Evolutionary conservation across 345 rosid genomes (phyloP).

Genomic region (Anacardium occidentale): DNA sequence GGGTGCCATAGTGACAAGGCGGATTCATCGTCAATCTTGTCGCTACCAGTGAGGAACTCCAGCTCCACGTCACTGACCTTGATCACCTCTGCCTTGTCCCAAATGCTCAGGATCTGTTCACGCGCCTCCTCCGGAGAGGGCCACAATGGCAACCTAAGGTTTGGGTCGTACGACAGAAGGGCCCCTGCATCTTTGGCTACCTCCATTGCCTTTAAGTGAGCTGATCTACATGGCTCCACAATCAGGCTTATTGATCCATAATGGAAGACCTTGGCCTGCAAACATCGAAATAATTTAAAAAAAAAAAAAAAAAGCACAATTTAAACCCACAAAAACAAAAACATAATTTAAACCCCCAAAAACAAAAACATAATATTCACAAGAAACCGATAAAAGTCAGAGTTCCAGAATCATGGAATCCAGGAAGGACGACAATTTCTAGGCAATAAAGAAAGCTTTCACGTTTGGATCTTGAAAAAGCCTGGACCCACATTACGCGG

Average conservation of each 20-base stretch:
- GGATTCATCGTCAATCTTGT: constrained; percentile 65
- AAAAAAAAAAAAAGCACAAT: neutral
- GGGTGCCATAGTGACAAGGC: constrained; percentile 91
- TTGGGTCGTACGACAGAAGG: constrained; percentile 91
- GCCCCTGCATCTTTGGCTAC: constrained; percentile 91
- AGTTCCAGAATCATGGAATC: constrained; percentile 2
- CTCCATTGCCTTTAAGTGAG: constrained; percentile 87
- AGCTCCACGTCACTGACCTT: constrained; percentile 96
- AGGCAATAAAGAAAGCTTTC: neutral
- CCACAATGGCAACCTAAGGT: constrained; percentile 92
- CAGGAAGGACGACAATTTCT: neutral
- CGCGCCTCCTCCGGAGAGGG: constrained; percentile 85
- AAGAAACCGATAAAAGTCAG: neutral
- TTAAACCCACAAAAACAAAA: no score
- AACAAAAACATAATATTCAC: no score
- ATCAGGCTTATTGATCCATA: constrained; percentile 97
- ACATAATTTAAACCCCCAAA: no score
- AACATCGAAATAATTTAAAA: neutral
- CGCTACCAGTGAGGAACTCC: constrained; percentile 84
- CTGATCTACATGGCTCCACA: constrained; percentile 98
- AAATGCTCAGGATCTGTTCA: constrained; percentile 82
- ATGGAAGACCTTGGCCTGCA: constrained; percentile 83
- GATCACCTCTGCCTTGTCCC: constrained; percentile 95
- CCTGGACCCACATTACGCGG: neutral
- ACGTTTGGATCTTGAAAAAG: neutral